These are phyloP conservation scores for Vanderwaltozyma yarrowii DNA, from an alignment of 805 yeast species.

Conservation along the genomic window DNA sequence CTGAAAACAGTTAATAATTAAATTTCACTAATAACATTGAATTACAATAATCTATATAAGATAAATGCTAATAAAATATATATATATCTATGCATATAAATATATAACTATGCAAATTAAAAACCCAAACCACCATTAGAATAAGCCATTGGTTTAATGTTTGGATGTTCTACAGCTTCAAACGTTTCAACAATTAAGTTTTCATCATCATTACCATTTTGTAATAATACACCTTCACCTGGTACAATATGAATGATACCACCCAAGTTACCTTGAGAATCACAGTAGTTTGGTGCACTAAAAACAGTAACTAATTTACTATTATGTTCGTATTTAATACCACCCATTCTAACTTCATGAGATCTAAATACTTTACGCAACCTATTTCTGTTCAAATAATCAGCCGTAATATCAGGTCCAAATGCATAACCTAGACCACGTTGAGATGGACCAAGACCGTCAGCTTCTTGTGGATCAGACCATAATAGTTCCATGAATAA, in stretches of 20 bases:
- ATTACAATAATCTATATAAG: not conserved
- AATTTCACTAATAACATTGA: not conserved
- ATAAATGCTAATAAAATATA: not conserved
- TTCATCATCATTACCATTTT: conserved; percentile 35
- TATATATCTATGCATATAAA: not conserved
- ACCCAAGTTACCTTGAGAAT: conserved; percentile 80
- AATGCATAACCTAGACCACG: conserved; percentile 95
- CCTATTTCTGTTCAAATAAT: conserved; percentile 62
- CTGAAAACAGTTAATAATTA: not conserved
- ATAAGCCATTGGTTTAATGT: conserved; percentile 91
- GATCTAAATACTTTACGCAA: conserved; percentile 79
- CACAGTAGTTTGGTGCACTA: conserved; percentile 97
- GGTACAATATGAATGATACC: conserved; percentile 67
- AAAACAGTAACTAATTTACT: conserved; percentile 88
- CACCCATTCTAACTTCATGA: conserved; percentile 90
- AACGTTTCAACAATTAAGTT: conserved; percentile 50
- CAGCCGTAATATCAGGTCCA: conserved; percentile 87
- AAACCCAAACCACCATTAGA: conserved; percentile 40
- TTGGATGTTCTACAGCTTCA: conserved; percentile 82
- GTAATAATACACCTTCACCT: conserved; percentile 29
- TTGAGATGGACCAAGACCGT: conserved; percentile 80
- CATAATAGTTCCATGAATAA: conserved; percentile 92
- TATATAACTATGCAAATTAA: conserved; percentile 4
- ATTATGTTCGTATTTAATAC: conserved; percentile 79
- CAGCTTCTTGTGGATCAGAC: conserved; percentile 84